Percentiles rank a stretch among this genome's conserved stretches.
phyloP scores from a whole-genome alignment of 176 grass and related monocot species.

The Rhipidocladum racemiflorum region DNA sequence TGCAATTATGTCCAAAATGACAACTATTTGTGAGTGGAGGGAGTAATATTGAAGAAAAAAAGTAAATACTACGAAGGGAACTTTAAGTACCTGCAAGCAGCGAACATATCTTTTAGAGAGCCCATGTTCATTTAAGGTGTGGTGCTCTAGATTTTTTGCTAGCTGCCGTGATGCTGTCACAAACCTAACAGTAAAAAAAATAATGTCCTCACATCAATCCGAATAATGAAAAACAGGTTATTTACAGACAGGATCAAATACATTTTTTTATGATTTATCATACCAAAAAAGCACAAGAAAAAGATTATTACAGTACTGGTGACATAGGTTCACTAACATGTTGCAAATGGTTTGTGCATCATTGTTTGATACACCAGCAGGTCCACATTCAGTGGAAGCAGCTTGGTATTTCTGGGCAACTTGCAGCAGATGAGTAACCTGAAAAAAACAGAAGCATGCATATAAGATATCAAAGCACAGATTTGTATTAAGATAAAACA shows the following conservation, averaged over 20 bases:
- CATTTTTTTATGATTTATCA: neutral
- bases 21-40: too few species aligned
- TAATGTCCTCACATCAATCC: neutral
- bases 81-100: slow-evolving; percentile 70
- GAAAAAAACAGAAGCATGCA: slow-evolving; percentile 17
- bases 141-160: slow-evolving; percentile 77
- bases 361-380: slow-evolving; percentile 55
- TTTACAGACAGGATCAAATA: neutral
- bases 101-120: slow-evolving; percentile 99
- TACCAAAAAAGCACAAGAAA: neutral
- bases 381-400: slow-evolving; percentile 50
- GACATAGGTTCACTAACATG: slow-evolving; percentile 55
- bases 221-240: neutral
- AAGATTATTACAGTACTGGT: neutral
- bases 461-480: neutral
- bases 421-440: slow-evolving; percentile 84
- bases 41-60: neutral
- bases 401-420: slow-evolving; percentile 91
- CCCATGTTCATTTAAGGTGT: slow-evolving; percentile 87
- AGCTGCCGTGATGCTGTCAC: slow-evolving; percentile 67
- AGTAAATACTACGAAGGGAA: neutral
- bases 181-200: slow-evolving; percentile 62
- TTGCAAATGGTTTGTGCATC: slow-evolving; percentile 75
- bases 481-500: slow-evolving; percentile 5
- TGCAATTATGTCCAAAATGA: too few species aligned